phyloP scores from a whole-genome alignment of 2,329 filamentous ascomycete species.

The Mollisiaceae sp. region DNA sequence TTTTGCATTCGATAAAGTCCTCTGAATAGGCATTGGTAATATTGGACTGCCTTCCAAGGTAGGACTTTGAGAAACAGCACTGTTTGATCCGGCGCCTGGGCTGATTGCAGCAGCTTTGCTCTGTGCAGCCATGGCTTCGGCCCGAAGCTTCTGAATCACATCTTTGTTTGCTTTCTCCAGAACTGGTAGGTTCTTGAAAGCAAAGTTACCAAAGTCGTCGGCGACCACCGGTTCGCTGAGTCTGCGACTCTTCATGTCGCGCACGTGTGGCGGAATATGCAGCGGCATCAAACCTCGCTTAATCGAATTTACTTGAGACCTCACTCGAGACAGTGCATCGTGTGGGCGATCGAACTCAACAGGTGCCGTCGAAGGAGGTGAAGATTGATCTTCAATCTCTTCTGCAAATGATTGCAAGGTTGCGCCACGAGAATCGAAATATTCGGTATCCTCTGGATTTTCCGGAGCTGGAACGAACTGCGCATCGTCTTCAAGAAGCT shows the following conservation, averaged over 20 bases:
- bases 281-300: slow-evolving; percentile 94
- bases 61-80: slow-evolving; percentile 62
- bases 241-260: slow-evolving; percentile 84
- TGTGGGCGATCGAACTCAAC: slow-evolving; percentile 91
- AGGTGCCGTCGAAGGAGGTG: slow-evolving; percentile 73
- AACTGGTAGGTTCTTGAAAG: slow-evolving; percentile 96
- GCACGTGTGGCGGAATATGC: slow-evolving; percentile 94
- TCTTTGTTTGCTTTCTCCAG: slow-evolving; percentile 99
- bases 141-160: slow-evolving; percentile 92
- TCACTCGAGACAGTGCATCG: slow-evolving; percentile 88
- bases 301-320: slow-evolving; percentile 83
- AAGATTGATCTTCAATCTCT: slow-evolving; percentile 88
- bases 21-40: slow-evolving; percentile 78
- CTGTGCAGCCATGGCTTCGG: slow-evolving; percentile 79
- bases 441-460: slow-evolving; percentile 96
- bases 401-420: slow-evolving; percentile 91
- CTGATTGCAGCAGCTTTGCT: slow-evolving; percentile 50
- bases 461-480: slow-evolving; percentile 93
- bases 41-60: slow-evolving; percentile 85
- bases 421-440: slow-evolving; percentile 91
- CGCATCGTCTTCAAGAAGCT: slow-evolving; percentile 89
- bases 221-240: slow-evolving; percentile 87
- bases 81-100: slow-evolving; percentile 30
- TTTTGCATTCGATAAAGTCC: slow-evolving; percentile 83
- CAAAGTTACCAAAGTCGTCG: slow-evolving; percentile 95